Conservation (phyloP, 345 rosid species). For the Eucalyptus regnans region DNA sequence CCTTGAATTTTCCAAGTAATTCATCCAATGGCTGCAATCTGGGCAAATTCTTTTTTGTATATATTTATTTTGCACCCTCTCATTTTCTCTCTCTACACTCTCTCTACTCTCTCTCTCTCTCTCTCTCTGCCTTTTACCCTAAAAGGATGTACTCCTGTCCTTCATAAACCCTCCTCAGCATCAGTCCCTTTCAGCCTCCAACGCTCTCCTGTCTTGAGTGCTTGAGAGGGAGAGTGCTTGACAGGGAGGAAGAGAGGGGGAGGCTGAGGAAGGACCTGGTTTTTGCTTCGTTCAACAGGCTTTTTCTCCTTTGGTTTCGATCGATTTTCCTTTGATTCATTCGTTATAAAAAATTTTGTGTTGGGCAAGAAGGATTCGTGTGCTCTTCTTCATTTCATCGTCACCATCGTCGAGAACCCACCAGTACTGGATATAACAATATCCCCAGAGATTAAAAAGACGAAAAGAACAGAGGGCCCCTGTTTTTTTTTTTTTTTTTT, state of each 20-base stretch:
- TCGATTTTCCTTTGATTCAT: neutral
- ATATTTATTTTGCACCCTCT: neutral
- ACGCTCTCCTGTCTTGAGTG: neutral
- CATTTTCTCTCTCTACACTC: neutral
- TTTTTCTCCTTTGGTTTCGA: neutral
- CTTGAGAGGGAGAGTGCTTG: neutral
- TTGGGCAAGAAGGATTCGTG: neutral
- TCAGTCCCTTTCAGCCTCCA: conserved; percentile 21
- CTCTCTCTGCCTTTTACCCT: neutral
- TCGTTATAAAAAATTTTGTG: neutral
- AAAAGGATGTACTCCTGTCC: conserved; percentile 12
- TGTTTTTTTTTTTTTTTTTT: neutral
- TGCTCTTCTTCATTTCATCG: neutral
- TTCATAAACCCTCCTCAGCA: conserved; percentile 24
- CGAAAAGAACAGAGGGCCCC: neutral
- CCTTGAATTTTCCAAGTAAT: neutral
- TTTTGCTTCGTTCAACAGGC: neutral
- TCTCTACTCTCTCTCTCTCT: neutral
- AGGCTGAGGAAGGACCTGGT: neutral
- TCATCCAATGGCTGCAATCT: neutral
- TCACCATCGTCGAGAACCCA: neutral
- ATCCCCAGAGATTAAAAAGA: neutral
- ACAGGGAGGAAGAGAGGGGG: neutral
- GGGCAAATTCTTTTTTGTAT: neutral
- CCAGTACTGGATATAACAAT: neutral